These are phyloP conservation scores for Lobosporangium transversale DNA, from an alignment of 192 early-diverging fungal genomes.

Conservation along the genomic window DNA sequence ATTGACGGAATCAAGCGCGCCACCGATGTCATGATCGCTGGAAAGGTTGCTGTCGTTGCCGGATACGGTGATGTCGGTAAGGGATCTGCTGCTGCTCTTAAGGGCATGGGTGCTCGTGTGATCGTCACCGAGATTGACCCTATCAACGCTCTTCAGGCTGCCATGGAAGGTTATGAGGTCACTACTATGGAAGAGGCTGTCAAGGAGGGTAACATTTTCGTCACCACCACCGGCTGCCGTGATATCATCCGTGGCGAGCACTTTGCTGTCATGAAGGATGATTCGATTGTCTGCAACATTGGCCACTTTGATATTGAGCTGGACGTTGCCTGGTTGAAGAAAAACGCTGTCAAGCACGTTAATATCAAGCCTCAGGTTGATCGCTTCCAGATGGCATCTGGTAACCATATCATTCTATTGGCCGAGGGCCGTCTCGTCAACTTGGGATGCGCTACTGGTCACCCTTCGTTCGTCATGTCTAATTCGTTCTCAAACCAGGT, in stretches of 20 bases:
- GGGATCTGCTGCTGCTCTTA: constrained; percentile 95
- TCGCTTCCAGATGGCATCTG: constrained; percentile 91
- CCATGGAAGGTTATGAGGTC: constrained; percentile 99
- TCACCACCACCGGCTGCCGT: constrained; percentile 99
- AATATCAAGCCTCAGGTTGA: constrained; percentile 99
- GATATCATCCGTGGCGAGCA: constrained; percentile 95
- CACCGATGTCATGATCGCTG: constrained; percentile 99
- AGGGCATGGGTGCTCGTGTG: constrained; percentile 98
- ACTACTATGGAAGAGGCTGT: constrained; percentile 98
- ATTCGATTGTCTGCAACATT: constrained; percentile 99
- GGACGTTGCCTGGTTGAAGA: constrained; percentile 98
- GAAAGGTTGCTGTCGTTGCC: constrained; percentile 97
- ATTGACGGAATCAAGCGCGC: constrained; percentile 99
- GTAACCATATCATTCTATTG: constrained; percentile 95
- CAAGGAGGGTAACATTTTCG: constrained; percentile 93
- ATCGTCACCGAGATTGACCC: constrained; percentile 98
- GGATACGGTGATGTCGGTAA: constrained; percentile 99
- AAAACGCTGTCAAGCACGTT: constrained; percentile 85
- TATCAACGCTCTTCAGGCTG: constrained; percentile 99
- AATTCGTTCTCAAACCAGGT: constrained; percentile 99
- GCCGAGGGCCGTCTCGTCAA: constrained; percentile 99
- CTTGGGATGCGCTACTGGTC: constrained; percentile 98
- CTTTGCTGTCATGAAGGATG: constrained; percentile 96
- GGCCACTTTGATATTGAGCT: constrained; percentile 99
- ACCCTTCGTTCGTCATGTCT: constrained; percentile 99